Evolutionary conservation across 2,329 filamentous ascomycete genomes (phyloP).

Genomic region (Curvularia eragrostidis): DNA sequence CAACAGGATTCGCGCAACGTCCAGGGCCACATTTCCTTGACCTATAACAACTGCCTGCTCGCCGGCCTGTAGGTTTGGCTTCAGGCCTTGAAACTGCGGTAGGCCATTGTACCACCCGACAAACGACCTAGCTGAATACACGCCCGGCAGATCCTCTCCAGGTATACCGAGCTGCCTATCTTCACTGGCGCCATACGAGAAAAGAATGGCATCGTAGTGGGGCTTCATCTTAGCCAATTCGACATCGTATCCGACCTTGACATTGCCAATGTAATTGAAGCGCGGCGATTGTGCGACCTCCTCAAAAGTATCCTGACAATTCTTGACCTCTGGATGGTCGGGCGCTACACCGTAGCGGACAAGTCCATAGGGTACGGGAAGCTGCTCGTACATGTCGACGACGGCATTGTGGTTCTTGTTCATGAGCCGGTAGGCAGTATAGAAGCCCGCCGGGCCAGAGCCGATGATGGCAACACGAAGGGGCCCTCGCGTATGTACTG

Average conservation of each 20-base stretch:
- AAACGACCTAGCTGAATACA: slow-evolving; percentile 89
- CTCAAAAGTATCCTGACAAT: slow-evolving; percentile 92
- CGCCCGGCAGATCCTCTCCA: slow-evolving; percentile 77
- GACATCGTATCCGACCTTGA: slow-evolving; percentile 75
- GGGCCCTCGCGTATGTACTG: slow-evolving; percentile 49
- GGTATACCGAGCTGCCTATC: slow-evolving; percentile 80
- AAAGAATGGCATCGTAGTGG: slow-evolving; percentile 90
- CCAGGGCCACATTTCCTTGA: slow-evolving; percentile 94
- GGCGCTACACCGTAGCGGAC: slow-evolving; percentile 96
- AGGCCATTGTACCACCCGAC: slow-evolving; percentile 99
- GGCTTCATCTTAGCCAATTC: slow-evolving; percentile 72
- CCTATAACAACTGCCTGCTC: slow-evolving; percentile 89
- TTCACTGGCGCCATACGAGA: slow-evolving; percentile 89
- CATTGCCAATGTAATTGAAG: slow-evolving; percentile 92
- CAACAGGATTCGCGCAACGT: slow-evolving; percentile 88
- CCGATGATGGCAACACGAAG: slow-evolving; percentile 88
- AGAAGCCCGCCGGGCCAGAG: slow-evolving; percentile 95
- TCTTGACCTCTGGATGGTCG: slow-evolving; percentile 99
- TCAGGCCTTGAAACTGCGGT: slow-evolving; percentile 76
- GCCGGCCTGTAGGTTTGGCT: slow-evolving; percentile 74
- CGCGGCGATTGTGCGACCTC: slow-evolving; percentile 81
- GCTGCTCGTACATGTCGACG: slow-evolving; percentile 94
- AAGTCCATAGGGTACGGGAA: slow-evolving; percentile 91
- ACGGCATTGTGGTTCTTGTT: slow-evolving; percentile 72
- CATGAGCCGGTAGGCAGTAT: slow-evolving; percentile 86